Percentiles rank a stretch among this genome's conserved stretches.
phyloP scores from a whole-genome alignment of 148 eudicot genomes.

The Arbutus unedo region DNA sequence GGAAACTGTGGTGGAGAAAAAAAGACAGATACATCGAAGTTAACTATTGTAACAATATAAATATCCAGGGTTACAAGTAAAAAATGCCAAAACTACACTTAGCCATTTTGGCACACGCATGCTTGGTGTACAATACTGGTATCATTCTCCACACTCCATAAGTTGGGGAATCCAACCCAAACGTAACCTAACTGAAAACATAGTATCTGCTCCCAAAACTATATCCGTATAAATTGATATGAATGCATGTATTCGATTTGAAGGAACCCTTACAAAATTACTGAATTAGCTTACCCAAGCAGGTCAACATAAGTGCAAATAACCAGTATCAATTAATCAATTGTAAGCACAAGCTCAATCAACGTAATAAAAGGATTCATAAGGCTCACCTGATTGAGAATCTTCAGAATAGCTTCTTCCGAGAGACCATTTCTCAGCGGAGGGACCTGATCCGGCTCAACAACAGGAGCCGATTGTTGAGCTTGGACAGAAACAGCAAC shows the following conservation, averaged over 20 bases:
- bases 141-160: too few relatives aligned
- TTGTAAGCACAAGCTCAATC: background rate
- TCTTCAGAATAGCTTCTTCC: slow-evolving; percentile 61
- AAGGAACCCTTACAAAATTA: background rate
- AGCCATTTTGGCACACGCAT: too few relatives aligned
- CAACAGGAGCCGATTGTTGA: slow-evolving; percentile 12
- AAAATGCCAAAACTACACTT: too few relatives aligned
- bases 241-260: background rate
- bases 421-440: slow-evolving; percentile 39
- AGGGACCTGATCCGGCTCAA: slow-evolving; percentile 24
- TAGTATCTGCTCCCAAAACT: background rate
- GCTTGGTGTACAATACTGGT: too few relatives aligned
- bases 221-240: background rate
- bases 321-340: background rate
- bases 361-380: background rate
- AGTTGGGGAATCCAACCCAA: too few relatives aligned
- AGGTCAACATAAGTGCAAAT: background rate
- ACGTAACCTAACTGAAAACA: background rate
- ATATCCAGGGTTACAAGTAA: too few relatives aligned
- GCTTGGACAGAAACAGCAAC: slow-evolving; percentile 15
- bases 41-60: too few relatives aligned
- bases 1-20: too few relatives aligned
- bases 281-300: background rate
- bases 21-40: too few relatives aligned
- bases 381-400: slow-evolving; percentile 60